Conservation (phyloP, 2,329 filamentous ascomycete species). For the Helotiales sp. region DNA sequence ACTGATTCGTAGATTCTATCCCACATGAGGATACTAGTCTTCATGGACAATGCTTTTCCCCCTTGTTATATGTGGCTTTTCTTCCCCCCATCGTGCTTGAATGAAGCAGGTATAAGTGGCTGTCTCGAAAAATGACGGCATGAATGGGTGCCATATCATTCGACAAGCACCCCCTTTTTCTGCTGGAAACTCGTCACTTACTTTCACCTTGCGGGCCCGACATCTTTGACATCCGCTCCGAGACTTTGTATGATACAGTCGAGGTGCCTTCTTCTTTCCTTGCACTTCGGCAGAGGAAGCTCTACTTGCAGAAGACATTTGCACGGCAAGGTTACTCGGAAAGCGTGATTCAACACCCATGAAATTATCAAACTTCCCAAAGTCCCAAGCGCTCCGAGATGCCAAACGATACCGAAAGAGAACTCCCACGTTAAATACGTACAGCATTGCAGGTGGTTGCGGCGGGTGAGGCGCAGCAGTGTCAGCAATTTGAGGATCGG, state of each 20-base stretch:
- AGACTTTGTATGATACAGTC: conserved; percentile 38
- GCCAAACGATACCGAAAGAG: not conserved
- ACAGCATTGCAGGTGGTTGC: not conserved
- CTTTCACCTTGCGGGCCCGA: conserved; percentile 35
- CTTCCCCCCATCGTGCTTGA: no score
- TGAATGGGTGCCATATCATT: no score
- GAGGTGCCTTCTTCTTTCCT: conserved; percentile 11
- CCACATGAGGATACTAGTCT: not conserved
- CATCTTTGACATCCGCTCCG: conserved; percentile 34
- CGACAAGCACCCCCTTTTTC: no score
- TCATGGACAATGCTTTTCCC: not conserved
- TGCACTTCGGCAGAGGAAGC: not conserved
- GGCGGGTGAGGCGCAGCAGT: not conserved
- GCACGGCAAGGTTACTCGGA: not conserved
- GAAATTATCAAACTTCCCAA: not conserved
- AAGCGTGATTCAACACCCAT: not conserved
- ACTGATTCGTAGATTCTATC: not conserved
- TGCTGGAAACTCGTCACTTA: conserved; percentile 12
- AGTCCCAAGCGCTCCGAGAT: not conserved
- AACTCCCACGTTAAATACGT: not conserved
- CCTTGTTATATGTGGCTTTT: no score
- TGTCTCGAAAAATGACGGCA: not conserved
- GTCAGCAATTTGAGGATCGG: not conserved
- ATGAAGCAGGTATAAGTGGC: not conserved
- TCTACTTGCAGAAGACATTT: not conserved